A percentile compares a stretch with the other conserved stretches of the same genome.
These are phyloP conservation scores for Pythium pyrilobum DNA, from an alignment of 352 stramenopile genomes.

Conservation along the genomic window DNA sequence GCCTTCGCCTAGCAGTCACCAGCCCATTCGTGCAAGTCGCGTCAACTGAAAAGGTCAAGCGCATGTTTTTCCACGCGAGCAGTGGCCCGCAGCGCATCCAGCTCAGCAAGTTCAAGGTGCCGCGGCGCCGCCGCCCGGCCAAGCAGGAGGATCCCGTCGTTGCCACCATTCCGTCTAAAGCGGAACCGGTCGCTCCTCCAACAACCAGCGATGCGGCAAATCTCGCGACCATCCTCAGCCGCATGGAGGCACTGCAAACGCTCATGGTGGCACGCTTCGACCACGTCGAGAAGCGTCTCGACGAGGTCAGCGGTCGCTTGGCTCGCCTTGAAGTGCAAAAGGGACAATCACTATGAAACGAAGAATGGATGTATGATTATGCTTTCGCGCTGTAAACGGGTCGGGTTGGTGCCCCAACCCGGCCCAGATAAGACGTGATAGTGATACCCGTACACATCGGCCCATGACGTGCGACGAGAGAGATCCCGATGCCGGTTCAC, in stretches of 20 bases:
- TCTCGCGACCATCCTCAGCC: conserved; percentile 21
- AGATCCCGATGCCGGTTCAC: background rate
- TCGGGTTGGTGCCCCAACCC: background rate
- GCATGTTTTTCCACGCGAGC: conserved; percentile 39
- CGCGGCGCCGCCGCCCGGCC: conserved; percentile 12
- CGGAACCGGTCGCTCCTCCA: no score
- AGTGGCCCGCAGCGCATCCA: conserved; percentile 31
- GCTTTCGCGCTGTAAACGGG: background rate
- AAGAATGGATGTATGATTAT: conserved; percentile 10
- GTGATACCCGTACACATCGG: no score
- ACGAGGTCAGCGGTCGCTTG: conserved; percentile 28
- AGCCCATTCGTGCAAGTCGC: conserved; percentile 50
- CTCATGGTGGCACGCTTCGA: conserved; percentile 55
- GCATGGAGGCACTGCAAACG: conserved; percentile 35
- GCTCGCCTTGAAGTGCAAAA: conserved; percentile 32
- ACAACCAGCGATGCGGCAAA: background rate
- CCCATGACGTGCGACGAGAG: no score
- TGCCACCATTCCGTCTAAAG: background rate
- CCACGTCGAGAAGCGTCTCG: conserved; percentile 33
- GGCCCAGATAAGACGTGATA: conserved; percentile 3
- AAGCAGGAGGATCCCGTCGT: background rate
- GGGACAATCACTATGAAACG: conserved; percentile 9
- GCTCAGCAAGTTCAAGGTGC: conserved; percentile 49
- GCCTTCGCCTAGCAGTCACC: conserved; percentile 29
- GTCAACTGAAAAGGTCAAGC: conserved; percentile 45